Evolutionary conservation across 768 basidiomycete species (phyloP), one percentile per base, ranked within the genome.

Genomic region (Cubamyces sp.): DNA sequence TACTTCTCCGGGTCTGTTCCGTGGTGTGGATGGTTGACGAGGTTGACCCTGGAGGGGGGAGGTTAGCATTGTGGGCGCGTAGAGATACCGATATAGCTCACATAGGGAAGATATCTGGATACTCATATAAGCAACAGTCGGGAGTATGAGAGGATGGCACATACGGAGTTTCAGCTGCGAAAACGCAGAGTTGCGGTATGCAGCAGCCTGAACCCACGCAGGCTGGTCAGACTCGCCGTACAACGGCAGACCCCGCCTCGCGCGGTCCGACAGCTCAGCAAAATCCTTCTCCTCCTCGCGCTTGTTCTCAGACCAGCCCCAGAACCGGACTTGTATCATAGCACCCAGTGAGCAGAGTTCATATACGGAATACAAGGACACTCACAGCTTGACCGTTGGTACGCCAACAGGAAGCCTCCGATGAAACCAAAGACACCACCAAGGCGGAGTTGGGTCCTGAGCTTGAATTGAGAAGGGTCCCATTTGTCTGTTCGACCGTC

Each of bases 241-340:
- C 52, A 98, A 74, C 11, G 95, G 87, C 76, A 93, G 87, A 59
- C 96, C 96, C 62, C 88, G 84, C 67, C 77, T 76, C 3, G 86
- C 89, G 23, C 85, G 86, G 65, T 90, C 85, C 48, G 84, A 85
- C 46, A 98, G 79, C 74, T 98, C 96, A 16, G 79, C 81, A 42
- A 87, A 70, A 73, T 98, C 96, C 75, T 79, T 81, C 53, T 84
- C 84, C 66, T 90, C 84, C 74, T 98, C 96, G 16, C 84, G 81
- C 65, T 85, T 84, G 76, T 96, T 96, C 76, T 96, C 94, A 6
- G 85, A 78, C 94, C 93, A 96, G 54, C 94, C 94, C 92, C 92
- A 95, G 80, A 96, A 92, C n/a, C 94, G 93, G 72, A 85, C 92
- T 94, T 12, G 41, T 30, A 34, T 28, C 30, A 41, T 3, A 4